These are phyloP conservation scores for Fragilaria radians DNA, from an alignment of 108 stramenopile species.

Conservation along the genomic window DNA sequence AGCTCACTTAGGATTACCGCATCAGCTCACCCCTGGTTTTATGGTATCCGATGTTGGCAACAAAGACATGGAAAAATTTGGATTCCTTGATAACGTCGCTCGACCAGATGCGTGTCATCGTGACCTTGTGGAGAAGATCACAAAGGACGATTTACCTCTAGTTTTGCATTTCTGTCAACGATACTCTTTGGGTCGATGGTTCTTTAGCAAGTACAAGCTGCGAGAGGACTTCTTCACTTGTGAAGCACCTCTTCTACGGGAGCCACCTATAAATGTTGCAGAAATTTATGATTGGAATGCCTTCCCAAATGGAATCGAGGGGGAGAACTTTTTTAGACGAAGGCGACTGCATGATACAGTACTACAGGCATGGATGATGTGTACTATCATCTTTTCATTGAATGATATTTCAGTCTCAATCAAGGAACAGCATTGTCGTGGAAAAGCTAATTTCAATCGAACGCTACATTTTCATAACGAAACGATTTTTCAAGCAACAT, in stretches of 20 bases:
- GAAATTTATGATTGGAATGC: slow-evolving; percentile 25
- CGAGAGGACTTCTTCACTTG: slow-evolving; percentile 63
- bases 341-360: too few species aligned
- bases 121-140: too few species aligned
- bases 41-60: slow-evolving; percentile 37
- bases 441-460: slow-evolving; percentile 1
- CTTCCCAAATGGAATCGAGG: background rate
- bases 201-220: slow-evolving; percentile 51
- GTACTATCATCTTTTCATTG: slow-evolving; percentile 50
- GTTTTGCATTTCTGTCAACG: slow-evolving; percentile 61
- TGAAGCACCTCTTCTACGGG: slow-evolving; percentile 45
- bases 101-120: background rate
- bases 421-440: slow-evolving; percentile 68
- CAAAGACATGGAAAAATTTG: slow-evolving; percentile 6
- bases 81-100: slow-evolving; percentile 4
- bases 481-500: too few species aligned
- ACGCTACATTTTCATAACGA: too few species aligned
- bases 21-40: slow-evolving; percentile 33
- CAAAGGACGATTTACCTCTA: slow-evolving; percentile 26
- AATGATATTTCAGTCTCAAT: slow-evolving; percentile 68
- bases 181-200: slow-evolving; percentile 25
- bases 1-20: slow-evolving; percentile 51
- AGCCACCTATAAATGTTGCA: slow-evolving; percentile 44
- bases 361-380: slow-evolving; percentile 58
- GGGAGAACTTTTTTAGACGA: too few species aligned